Percentiles rank a stretch among this genome's conserved stretches.
Evolutionary conservation across 1,139 yeast species (phyloP).

Genomic region (Chernovozyma sophiae-reginae): DNA sequence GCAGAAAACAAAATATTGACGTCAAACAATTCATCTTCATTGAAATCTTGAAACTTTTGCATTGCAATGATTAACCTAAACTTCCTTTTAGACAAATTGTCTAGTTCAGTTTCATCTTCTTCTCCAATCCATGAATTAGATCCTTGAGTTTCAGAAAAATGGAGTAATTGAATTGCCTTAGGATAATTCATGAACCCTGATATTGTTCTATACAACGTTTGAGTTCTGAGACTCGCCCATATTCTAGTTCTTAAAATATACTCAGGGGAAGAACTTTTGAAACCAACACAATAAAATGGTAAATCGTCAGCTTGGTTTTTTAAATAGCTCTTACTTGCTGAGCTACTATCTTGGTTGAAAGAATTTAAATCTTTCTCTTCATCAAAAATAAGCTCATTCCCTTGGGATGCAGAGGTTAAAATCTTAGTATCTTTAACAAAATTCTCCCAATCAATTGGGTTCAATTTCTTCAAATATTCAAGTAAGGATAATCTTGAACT

Average conservation of each 20-base stretch:
- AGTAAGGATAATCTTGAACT: slow-evolving; percentile 62
- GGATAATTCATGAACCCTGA: slow-evolving; percentile 74
- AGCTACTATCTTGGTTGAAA: background rate
- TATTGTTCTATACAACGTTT: slow-evolving; percentile 72
- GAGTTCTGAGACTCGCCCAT: slow-evolving; percentile 80
- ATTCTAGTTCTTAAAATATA: slow-evolving; percentile 65
- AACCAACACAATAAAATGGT: slow-evolving; percentile 71
- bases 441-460: slow-evolving; percentile 71
- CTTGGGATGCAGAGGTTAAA: slow-evolving; percentile 1
- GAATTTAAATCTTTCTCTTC: background rate
- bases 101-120: slow-evolving; percentile 39
- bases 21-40: slow-evolving; percentile 48
- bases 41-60: slow-evolving; percentile 59
- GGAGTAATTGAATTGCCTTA: slow-evolving; percentile 62
- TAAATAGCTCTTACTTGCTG: slow-evolving; percentile 2
- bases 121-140: slow-evolving; percentile 12
- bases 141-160: slow-evolving; percentile 46
- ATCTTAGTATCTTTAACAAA: slow-evolving; percentile 65
- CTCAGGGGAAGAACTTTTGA: slow-evolving; percentile 58
- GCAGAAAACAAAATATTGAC: slow-evolving; percentile 53
- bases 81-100: slow-evolving; percentile 41
- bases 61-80: slow-evolving; percentile 66
- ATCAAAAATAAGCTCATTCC: background rate
- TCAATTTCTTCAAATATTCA: slow-evolving; percentile 69
- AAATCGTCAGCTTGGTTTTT: slow-evolving; percentile 44